Evolutionary conservation across 2,329 filamentous ascomycete genomes (phyloP).

Genomic region (Raffaelea ambrosiae): DNA sequence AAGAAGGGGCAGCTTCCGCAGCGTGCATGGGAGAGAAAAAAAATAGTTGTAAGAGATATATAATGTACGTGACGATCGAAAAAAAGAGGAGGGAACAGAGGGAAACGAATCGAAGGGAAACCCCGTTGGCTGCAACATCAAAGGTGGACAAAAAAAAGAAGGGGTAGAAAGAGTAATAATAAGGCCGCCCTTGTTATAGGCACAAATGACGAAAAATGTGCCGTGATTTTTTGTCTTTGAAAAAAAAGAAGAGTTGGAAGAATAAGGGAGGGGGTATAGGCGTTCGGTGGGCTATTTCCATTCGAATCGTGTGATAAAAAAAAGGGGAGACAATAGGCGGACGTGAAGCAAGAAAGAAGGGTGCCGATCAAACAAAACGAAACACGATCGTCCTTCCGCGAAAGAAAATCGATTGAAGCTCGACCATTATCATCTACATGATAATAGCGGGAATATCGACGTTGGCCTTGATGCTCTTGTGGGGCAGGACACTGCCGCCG

Average conservation of each 20-base stretch:
- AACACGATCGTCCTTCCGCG: too few species aligned
- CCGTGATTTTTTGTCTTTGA: background rate
- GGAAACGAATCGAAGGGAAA: background rate
- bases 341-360: background rate
- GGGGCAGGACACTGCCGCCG: conserved; percentile 85
- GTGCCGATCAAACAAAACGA: background rate
- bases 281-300: background rate
- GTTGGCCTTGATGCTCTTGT: conserved; percentile 99
- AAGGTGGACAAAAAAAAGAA: background rate
- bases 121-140: too few species aligned
- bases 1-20: background rate
- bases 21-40: background rate
- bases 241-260: background rate
- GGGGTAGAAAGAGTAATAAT: background rate
- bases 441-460: conserved; percentile 71
- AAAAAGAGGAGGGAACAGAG: background rate
- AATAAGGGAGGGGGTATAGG: conserved; percentile 1
- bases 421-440: conserved; percentile 44
- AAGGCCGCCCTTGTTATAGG: conserved; percentile 1
- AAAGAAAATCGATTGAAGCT: too few species aligned
- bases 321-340: background rate
- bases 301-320: background rate
- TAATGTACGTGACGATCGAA: too few species aligned
- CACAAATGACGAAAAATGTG: conserved; percentile 2
- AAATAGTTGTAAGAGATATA: too few species aligned